phyloP scores from a whole-genome alignment of 192 early-diverging fungal species.

The Podila epicladia region DNA sequence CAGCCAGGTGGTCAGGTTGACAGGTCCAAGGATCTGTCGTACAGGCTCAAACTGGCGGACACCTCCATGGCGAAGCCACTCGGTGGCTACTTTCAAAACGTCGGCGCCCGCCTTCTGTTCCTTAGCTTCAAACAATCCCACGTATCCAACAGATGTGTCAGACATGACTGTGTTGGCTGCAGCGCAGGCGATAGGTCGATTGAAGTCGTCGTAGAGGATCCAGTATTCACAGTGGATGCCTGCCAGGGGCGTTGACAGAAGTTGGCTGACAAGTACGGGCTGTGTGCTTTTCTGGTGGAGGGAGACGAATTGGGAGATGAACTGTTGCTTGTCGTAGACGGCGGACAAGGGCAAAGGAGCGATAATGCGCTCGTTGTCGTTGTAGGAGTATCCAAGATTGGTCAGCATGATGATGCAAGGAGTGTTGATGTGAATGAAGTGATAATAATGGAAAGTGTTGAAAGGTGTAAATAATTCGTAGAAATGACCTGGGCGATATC shows the following conservation, averaged over 20 bases:
- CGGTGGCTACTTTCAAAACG: conserved; percentile 32
- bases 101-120: conserved; percentile 22
- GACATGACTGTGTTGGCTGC: conserved; percentile 46
- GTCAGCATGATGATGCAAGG: conserved; percentile 25
- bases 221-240: conserved; percentile 27
- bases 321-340: conserved; percentile 39
- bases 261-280: conserved; percentile 21
- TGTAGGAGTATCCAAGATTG: conserved; percentile 15
- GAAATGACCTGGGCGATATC: no score
- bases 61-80: conserved; percentile 25
- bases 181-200: conserved; percentile 36
- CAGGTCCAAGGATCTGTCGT: conserved; percentile 44
- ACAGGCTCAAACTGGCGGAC: conserved; percentile 38
- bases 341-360: conserved; percentile 34
- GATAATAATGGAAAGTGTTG: neutral
- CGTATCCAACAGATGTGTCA: conserved; percentile 27
- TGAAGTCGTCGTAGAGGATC: conserved; percentile 36
- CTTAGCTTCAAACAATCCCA: conserved; percentile 44
- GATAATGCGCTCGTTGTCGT: conserved; percentile 8
- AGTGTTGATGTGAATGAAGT: neutral
- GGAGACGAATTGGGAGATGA: conserved; percentile 36
- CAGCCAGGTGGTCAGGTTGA: conserved; percentile 48
- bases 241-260: conserved; percentile 10
- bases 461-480: no score
- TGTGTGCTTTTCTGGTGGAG: conserved; percentile 36